These are phyloP conservation scores for Sarcodon sp. DNA, from an alignment of 768 basidiomycete genomes.

Conservation along the genomic window DNA sequence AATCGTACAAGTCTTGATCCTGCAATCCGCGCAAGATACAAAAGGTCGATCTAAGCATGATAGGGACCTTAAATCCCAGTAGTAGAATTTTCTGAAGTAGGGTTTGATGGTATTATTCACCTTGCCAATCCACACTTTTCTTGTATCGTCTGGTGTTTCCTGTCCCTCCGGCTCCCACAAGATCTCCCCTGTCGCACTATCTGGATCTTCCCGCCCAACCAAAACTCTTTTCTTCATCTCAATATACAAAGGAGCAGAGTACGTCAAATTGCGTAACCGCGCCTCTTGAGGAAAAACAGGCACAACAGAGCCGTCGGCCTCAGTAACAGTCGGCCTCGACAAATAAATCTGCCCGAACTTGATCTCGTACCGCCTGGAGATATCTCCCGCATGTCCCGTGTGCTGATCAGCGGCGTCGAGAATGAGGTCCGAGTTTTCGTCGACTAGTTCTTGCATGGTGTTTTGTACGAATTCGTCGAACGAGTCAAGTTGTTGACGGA, in stretches of 20 bases:
- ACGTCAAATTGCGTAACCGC: conserved; percentile 86
- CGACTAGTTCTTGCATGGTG: conserved; percentile 98
- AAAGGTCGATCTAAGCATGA: conserved; percentile 94
- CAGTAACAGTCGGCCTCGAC: conserved; percentile 87
- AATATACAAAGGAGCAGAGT: conserved; percentile 90
- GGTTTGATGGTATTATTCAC: conserved; percentile 25
- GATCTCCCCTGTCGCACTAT: conserved; percentile 70
- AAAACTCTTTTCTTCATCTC: conserved; percentile 87
- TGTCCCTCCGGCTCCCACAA: conserved; percentile 66
- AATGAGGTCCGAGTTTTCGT: conserved; percentile 91
- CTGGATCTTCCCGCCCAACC: conserved; percentile 68
- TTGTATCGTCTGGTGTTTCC: conserved; percentile 46
- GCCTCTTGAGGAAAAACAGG: conserved; percentile 97
- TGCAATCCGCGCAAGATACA: conserved; percentile 77
- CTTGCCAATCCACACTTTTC: conserved; percentile 93
- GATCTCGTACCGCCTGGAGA: conserved; percentile 91
- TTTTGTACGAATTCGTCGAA: conserved; percentile 99
- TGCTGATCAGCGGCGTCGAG: conserved; percentile 96
- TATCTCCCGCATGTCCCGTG: conserved; percentile 68
- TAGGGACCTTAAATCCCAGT: conserved; percentile 63
- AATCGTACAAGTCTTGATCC: conserved; percentile 73
- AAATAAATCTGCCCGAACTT: conserved; percentile 97
- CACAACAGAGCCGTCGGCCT: conserved; percentile 88
- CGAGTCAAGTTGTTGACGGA: conserved; percentile 93
- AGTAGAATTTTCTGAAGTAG: not conserved